These are phyloP conservation scores for Rhizopus sp. DNA, from an alignment of 371 early-diverging fungal species.

Conservation along the genomic window DNA sequence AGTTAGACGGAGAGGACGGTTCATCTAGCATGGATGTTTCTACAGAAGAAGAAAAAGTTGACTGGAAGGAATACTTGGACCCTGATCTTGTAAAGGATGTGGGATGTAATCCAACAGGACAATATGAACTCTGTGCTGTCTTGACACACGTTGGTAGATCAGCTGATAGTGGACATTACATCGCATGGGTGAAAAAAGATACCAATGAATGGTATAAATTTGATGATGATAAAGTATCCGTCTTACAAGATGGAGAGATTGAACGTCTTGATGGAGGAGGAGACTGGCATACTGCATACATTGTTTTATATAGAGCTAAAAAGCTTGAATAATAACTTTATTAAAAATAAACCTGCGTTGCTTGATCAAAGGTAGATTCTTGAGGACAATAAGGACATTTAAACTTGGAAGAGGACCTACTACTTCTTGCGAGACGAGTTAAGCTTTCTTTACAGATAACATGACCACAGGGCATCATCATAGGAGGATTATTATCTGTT, in stretches of 20 bases:
- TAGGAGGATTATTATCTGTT: constrained; percentile 94
- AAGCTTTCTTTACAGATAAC: constrained; percentile 93
- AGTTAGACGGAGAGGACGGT: constrained; percentile 45
- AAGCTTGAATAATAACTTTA: constrained; percentile 32
- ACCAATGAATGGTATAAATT: constrained; percentile 88
- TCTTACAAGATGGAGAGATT: constrained; percentile 85
- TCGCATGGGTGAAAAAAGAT: constrained; percentile 86
- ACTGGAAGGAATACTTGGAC: constrained; percentile 62
- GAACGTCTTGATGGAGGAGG: constrained; percentile 91
- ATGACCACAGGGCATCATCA: constrained; percentile 98
- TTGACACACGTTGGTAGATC: constrained; percentile 87
- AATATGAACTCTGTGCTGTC: constrained; percentile 83
- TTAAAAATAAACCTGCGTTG: constrained; percentile 82
- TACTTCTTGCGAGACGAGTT: constrained; percentile 73
- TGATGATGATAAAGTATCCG: constrained; percentile 94
- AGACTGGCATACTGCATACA: constrained; percentile 87
- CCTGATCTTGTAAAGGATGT: constrained; percentile 74
- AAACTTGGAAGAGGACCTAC: constrained; percentile 61
- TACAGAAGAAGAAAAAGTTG: constrained; percentile 35
- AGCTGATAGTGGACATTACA: constrained; percentile 90
- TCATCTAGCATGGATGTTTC: constrained; percentile 28
- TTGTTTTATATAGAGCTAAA: constrained; percentile 77
- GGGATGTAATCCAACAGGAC: constrained; percentile 80
- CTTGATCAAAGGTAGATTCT: constrained; percentile 77
- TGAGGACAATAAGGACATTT: constrained; percentile 98